Percentiles rank a stretch among this genome's conserved stretches.
Conservation (phyloP, 2,329 filamentous ascomycete species). For the Colletotrichum plurivorum region DNA sequence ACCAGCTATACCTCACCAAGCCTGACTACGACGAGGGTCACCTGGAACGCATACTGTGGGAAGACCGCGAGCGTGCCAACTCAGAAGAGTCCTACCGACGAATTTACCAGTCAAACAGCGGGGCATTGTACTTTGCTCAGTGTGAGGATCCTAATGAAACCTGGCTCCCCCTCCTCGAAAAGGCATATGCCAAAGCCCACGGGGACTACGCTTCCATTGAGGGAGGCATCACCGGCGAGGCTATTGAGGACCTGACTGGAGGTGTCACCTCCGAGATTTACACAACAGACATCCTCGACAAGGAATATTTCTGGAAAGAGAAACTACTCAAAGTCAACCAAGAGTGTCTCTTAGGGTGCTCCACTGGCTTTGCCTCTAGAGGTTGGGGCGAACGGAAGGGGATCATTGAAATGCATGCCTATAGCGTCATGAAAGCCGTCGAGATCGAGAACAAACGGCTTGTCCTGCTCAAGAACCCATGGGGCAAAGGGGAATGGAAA, state of each 20-base stretch:
- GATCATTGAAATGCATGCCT: conserved; percentile 72
- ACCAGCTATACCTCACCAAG: conserved; percentile 66
- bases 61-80: conserved; percentile 63
- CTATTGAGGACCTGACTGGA: conserved; percentile 72
- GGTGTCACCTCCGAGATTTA: conserved; percentile 78
- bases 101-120: conserved; percentile 80
- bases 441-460: conserved; percentile 75
- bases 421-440: conserved; percentile 70
- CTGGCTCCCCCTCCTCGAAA: conserved; percentile 84
- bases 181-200: conserved; percentile 85
- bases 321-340: conserved; percentile 84
- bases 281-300: conserved; percentile 79
- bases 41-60: conserved; percentile 60
- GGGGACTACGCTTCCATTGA: conserved; percentile 83
- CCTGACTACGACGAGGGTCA: conserved; percentile 73
- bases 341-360: conserved; percentile 79
- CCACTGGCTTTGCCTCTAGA: conserved; percentile 63
- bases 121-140: conserved; percentile 83
- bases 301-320: conserved; percentile 79
- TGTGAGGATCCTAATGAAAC: conserved; percentile 83
- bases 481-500: conserved; percentile 86
- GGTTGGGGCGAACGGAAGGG: conserved; percentile 66
- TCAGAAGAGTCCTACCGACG: conserved; percentile 74
- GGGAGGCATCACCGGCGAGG: conserved; percentile 76
- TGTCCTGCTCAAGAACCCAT: conserved; percentile 80